phyloP scores from a whole-genome alignment of 2,329 filamentous ascomycete species.

The Aureobasidium subglaciale region DNA sequence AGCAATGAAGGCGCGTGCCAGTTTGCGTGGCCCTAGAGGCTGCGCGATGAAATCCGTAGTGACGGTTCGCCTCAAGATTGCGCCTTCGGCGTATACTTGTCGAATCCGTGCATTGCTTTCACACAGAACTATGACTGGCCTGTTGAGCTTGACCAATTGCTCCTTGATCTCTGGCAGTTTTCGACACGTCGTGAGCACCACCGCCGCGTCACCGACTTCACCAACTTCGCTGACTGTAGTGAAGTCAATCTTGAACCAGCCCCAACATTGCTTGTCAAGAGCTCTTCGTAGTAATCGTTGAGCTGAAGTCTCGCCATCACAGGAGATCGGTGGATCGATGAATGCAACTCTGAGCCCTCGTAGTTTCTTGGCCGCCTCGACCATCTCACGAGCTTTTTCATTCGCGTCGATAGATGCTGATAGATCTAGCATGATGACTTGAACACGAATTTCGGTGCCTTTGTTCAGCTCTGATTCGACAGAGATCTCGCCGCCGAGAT shows the following conservation, averaged over 20 bases:
- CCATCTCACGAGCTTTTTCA: neutral
- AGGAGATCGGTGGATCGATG: neutral
- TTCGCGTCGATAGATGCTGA: conserved; percentile 3
- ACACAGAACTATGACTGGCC: conserved; percentile 15
- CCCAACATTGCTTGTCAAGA: neutral
- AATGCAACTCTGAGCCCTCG: neutral
- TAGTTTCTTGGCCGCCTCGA: neutral
- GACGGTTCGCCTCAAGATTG: neutral
- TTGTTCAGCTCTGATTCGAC: conserved; percentile 46
- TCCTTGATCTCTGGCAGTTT: neutral
- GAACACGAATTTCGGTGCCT: conserved; percentile 50
- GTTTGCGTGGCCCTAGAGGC: conserved; percentile 14
- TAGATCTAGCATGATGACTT: conserved; percentile 37
- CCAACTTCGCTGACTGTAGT: neutral
- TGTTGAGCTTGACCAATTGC: neutral
- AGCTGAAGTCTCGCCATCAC: neutral
- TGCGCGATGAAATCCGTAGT: conserved; percentile 11
- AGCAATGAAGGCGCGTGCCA: neutral
- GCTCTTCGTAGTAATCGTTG: neutral
- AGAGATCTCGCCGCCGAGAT: conserved; percentile 29
- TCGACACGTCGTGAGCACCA: neutral
- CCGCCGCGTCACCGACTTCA: neutral
- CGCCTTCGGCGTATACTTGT: neutral
- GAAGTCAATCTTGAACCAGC: conserved; percentile 10
- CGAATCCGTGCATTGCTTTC: conserved; percentile 14